Conservation (phyloP, 129 eudicot genomes). For the carrot (Daucus carota) region DH1_v3.0 NC_030386.2:40053501-40054000, state of each 20-base stretch:
- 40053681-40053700: constrained; percentile 69
- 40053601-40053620: constrained; percentile 69
- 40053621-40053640: constrained; percentile 22
- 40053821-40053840: too few species aligned
- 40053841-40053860: too few species aligned
- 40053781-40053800: not conserved
- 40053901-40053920: constrained; percentile 24
- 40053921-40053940: constrained; percentile 16
- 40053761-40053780: not conserved
- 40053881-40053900: constrained; percentile 40
- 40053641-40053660: too few species aligned
- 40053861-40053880: too few species aligned
- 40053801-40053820: too few species aligned
- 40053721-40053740: constrained; percentile 24
- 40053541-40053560: constrained; percentile 87
- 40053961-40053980: not conserved
- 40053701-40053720: constrained; percentile 66
- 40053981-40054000: constrained; percentile 26
- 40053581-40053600: constrained; percentile 28
- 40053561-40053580: constrained; percentile 52
- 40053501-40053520: too few species aligned
- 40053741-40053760: too few species aligned
- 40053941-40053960: constrained; percentile 28
- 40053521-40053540: too few species aligned
- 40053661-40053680: constrained; percentile 41